These are phyloP conservation scores for Wickerhamomyces chaumierensis DNA, from an alignment of 805 yeast species.

Conservation along the genomic window DNA sequence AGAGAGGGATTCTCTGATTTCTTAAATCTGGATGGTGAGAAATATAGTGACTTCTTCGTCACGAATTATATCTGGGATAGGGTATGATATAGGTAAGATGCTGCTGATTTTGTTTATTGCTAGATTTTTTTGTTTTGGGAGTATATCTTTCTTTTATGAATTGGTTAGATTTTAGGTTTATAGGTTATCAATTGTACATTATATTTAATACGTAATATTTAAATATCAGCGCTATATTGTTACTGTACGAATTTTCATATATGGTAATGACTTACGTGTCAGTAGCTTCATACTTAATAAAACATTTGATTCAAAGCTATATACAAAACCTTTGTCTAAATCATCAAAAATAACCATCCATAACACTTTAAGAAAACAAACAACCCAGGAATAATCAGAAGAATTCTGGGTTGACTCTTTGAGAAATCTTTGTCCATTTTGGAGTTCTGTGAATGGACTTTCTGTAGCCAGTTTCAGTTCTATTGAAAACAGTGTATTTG, in stretches of 20 bases:
- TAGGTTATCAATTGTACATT: no score
- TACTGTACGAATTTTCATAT: no score
- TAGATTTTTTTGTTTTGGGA: no score
- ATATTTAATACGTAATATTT: no score
- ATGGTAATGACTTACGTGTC: no score
- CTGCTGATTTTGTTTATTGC: background rate
- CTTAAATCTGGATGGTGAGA: constrained; percentile 35
- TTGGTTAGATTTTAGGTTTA: no score
- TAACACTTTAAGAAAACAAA: no score
- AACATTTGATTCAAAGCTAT: no score
- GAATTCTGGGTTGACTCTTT: constrained; percentile 61
- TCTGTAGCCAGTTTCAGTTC: constrained; percentile 66
- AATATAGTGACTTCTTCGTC: constrained; percentile 56
- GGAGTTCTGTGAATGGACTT: constrained; percentile 83
- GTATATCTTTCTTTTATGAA: no score
- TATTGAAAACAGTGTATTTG: constrained; percentile 80
- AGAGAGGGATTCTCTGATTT: constrained; percentile 34
- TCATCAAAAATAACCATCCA: no score
- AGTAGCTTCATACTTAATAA: no score
- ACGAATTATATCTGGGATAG: constrained; percentile 75
- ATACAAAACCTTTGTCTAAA: constrained; percentile 4
- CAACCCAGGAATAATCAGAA: constrained; percentile 6
- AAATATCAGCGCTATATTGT: no score
- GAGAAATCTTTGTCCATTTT: constrained; percentile 80
- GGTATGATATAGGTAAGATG: constrained; percentile 16